These are phyloP conservation scores for Testicularia cyperi DNA, from an alignment of 1,284 basidiomycete species.

Conservation along the genomic window DNA sequence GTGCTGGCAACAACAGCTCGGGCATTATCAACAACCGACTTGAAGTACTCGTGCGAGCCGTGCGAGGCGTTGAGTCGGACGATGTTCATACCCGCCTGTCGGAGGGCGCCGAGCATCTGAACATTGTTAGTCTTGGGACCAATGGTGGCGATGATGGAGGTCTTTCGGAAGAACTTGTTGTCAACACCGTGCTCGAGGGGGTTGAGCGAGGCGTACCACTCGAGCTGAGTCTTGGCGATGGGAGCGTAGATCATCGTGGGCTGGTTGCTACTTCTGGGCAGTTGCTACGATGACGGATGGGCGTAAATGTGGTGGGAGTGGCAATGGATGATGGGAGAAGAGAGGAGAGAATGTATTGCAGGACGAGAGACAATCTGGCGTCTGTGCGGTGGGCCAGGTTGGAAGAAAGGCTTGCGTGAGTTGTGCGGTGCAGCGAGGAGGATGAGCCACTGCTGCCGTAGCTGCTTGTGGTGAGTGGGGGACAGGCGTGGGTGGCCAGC, in stretches of 20 bases:
- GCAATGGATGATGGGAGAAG: conserved; percentile 1
- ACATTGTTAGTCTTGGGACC: conserved; percentile 59
- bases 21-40: conserved; percentile 57
- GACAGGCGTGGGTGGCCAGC: too few relatives aligned
- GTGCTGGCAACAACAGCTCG: conserved; percentile 49
- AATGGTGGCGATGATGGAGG: conserved; percentile 59
- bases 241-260: conserved; percentile 47
- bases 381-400: too few relatives aligned
- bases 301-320: conserved; percentile 5
- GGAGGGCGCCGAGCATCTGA: conserved; percentile 54
- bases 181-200: conserved; percentile 55
- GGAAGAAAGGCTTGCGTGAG: too few relatives aligned
- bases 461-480: too few relatives aligned
- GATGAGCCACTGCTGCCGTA: too few relatives aligned
- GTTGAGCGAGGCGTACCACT: conserved; percentile 59
- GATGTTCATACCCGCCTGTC: conserved; percentile 59
- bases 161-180: conserved; percentile 59
- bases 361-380: too few relatives aligned
- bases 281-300: background rate
- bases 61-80: conserved; percentile 59
- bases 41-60: conserved; percentile 58
- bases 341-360: too few relatives aligned
- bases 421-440: too few relatives aligned
- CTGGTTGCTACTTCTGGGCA: too few relatives aligned
- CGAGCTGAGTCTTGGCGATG: conserved; percentile 55